Evolutionary conservation across 768 basidiomycete genomes (phyloP).

Genomic region (Suillus spraguei): DNA sequence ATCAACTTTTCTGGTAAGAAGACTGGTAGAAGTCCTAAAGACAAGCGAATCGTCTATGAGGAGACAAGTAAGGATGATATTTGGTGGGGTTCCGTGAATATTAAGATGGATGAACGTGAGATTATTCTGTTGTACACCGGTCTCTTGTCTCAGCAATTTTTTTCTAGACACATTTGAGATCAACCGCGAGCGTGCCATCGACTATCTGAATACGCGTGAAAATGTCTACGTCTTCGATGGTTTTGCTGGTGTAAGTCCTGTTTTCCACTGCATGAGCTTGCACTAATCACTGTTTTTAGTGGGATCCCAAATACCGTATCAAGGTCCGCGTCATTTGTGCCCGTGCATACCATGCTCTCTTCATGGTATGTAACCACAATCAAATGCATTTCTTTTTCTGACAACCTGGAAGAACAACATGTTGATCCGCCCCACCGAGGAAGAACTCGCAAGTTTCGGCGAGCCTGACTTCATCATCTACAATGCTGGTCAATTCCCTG

Average conservation of each 20-base stretch:
- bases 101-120: slow-evolving; percentile 96
- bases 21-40: slow-evolving; percentile 96
- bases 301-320: slow-evolving; percentile 99
- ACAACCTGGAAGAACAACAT: slow-evolving; percentile 80
- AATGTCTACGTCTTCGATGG: slow-evolving; percentile 99
- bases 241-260: slow-evolving; percentile 72
- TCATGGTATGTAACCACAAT: slow-evolving; percentile 72
- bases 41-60: slow-evolving; percentile 99
- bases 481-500: slow-evolving; percentile 99
- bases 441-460: slow-evolving; percentile 92
- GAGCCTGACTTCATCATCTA: slow-evolving; percentile 99
- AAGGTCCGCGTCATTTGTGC: slow-evolving; percentile 99
- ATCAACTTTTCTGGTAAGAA: slow-evolving; percentile 99
- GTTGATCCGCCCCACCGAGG: slow-evolving; percentile 96
- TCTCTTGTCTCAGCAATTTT: slow-evolving; percentile 7
- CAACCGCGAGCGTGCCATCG: slow-evolving; percentile 98
- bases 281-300: slow-evolving; percentile 45
- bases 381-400: slow-evolving; percentile 14
- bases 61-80: slow-evolving; percentile 95
- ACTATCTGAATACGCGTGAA: slow-evolving; percentile 97
- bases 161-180: slow-evolving; percentile 94
- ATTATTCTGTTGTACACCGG: slow-evolving; percentile 16
- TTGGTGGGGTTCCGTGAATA: slow-evolving; percentile 99
- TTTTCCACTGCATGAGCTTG: not conserved
- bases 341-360: slow-evolving; percentile 96